Evolutionary conservation across 169 alveolate species (phyloP).

Genomic region (Plasmodium yoelii): DNA sequence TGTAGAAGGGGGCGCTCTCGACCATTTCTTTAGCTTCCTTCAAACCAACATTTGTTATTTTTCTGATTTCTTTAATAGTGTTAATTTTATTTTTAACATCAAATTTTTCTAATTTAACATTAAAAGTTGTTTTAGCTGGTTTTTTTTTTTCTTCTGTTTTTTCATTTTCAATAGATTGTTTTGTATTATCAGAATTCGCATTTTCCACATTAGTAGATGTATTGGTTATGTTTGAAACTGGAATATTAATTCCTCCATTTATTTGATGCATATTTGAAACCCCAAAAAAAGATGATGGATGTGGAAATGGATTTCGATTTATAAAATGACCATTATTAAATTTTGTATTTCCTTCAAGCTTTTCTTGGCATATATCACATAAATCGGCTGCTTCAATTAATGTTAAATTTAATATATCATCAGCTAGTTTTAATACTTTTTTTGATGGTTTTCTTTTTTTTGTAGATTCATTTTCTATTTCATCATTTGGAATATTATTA

Average conservation of each 20-base stretch:
- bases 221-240: constrained; percentile 4
- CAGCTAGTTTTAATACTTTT: constrained; percentile 87
- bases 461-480: constrained; percentile 4
- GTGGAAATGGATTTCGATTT: constrained; percentile 90
- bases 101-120: constrained; percentile 84
- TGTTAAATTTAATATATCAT: constrained; percentile 87
- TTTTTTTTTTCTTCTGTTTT: constrained; percentile 76
- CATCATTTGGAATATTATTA: background rate
- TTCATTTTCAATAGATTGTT: constrained; percentile 20
- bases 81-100: constrained; percentile 87
- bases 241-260: constrained; percentile 2
- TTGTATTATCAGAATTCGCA: constrained; percentile 3
- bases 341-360: constrained; percentile 79
- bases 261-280: constrained; percentile 10
- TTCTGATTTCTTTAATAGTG: constrained; percentile 87
- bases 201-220: background rate
- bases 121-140: constrained; percentile 69
- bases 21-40: constrained; percentile 89
- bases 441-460: constrained; percentile 45
- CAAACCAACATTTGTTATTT: constrained; percentile 85
- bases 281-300: constrained; percentile 78
- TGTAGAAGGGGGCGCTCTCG: constrained; percentile 85
- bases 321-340: constrained; percentile 78
- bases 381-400: constrained; percentile 91
- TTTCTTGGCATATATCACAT: constrained; percentile 90